Base-by-base conservation (phyloP, 1,284 basidiomycete species). In the Marasmius fiardii region DNA sequence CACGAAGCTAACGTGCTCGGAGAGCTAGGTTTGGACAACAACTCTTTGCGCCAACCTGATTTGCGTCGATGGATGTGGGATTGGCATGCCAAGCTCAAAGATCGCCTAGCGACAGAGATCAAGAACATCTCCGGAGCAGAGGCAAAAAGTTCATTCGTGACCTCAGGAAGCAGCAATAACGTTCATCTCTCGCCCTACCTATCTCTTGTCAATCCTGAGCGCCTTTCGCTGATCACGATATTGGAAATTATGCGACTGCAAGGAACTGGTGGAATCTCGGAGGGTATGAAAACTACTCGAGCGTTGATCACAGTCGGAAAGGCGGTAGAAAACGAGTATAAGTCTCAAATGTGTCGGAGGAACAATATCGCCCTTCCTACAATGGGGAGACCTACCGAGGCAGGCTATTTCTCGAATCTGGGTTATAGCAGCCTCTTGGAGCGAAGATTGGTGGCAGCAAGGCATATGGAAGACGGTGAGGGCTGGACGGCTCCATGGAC, bases 281-380 rank as follows among this genome's bases (percentile, higher is more conserved):
- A 92, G 53, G 96, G 95, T 1, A 93, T 97, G 88, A 97, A 97
- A 74, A 90, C 93, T 0, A 83, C 94, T 1, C 81, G 93, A 1
- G 92, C 92, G 0, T 76, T 97, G 54, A 73, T 97, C n/a, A 71
- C 79, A 0, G 83, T 98, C 26, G 96, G 95, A 0, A 86, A 82
- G 59, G 91, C 92, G 0, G 82, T 98, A 41, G 95, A 98, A 74
- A 78, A 83, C 53, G 94, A 97, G 72, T 90, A 94, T 74, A 89
- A 93, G 66, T 85, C 90, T 8, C 83, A 93, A 63, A 85, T 92
- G 66, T 88, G 92, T 71, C 85, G 82, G 64, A 78, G 77, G 61
- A 82, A 85, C 64, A 76, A 83, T 44, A 84, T 91, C 44, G 68
- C 74, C 0, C 55, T 89, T 1, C 83, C 85, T 2, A 61, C 65